Base-by-base conservation (phyloP, 768 basidiomycete species). In the Psilocybe tampanensis region DNA sequence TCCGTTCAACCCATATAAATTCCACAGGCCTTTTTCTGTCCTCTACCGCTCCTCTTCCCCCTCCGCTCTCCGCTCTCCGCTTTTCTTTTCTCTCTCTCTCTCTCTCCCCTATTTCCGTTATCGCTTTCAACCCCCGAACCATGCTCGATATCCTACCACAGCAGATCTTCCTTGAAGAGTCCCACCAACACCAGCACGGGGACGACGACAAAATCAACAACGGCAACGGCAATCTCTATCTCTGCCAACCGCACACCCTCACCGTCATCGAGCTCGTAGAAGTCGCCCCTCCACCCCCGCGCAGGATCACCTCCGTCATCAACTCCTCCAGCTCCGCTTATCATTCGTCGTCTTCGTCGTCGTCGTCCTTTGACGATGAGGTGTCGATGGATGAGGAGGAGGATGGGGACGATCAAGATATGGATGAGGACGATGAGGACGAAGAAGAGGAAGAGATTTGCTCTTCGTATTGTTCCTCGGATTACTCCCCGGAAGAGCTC, bases 251-350 rank as follows among this genome's bases (percentile, higher is more conserved):
- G 1, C 78, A 81, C 67, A 82, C 86, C 68, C 84, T 89, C 74
- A 90, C 86, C 68, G 84, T 89, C 74, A 90, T 91, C 50, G 83
- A 90, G 73, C 88, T 90, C 70, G 83, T 85, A 48, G 89, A 90
- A 65, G 85, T 80, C 8, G 68, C 82, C 0, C 79, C 88, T 1
- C 87, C 88, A 0, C 83, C 87, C 2, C 80, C 78, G 12, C 72
- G 76, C 39, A 73, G 64, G 47, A 71, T 78, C 43, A 69, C 74
- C 45, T 80, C 71, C 58, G 72, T 72, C 55, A 68, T 74, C 42
- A 60, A 66, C 66, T 70, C 63, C n/a, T n/a, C n/a, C 63, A 71
- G 67, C 33, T 66, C 71, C 19, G n/a, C n/a, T n/a, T n/a, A n/a
- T n/a, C n/a, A n/a, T n/a, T n/a, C n/a, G n/a, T 70, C 78, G 1